These are phyloP conservation scores for Clausena lansium DNA, from an alignment of 345 rosid genomes.

Conservation along the genomic window DNA sequence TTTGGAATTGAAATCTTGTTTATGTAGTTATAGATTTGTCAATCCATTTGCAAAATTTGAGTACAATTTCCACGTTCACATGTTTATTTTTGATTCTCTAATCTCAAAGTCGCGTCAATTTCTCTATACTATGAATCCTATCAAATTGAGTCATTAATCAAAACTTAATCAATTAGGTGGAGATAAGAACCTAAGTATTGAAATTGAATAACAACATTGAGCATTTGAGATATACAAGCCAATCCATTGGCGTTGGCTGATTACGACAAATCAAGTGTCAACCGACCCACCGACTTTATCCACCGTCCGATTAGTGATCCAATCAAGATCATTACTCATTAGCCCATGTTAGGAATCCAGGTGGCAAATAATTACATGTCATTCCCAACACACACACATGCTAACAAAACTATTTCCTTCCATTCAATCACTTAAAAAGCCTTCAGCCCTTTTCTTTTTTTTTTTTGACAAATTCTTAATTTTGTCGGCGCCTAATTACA, in stretches of 20 bases:
- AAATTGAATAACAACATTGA: neutral
- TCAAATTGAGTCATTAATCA: neutral
- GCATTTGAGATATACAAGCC: too few relatives aligned
- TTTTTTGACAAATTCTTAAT: neutral
- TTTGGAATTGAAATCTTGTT: too few relatives aligned
- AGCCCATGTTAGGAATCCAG: neutral
- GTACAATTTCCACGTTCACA: too few relatives aligned
- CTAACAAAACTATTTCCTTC: neutral
- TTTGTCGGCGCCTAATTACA: constrained; percentile 12
- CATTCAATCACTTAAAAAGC: neutral
- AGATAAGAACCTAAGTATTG: neutral
- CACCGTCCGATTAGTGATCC: constrained; percentile 2
- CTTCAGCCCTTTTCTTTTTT: neutral
- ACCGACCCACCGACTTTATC: neutral
- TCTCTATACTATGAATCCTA: neutral
- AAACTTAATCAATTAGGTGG: neutral
- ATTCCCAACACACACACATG: neutral
- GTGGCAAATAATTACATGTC: neutral
- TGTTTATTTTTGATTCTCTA: too few relatives aligned
- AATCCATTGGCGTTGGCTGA: too few relatives aligned
- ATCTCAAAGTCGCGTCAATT: neutral
- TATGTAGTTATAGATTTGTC: too few relatives aligned
- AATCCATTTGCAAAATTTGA: too few relatives aligned
- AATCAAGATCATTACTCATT: neutral
- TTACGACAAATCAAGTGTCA: neutral